Percentiles rank a stretch among this genome's conserved stretches.
phyloP scores from a whole-genome alignment of 768 basidiomycete genomes.

The Porphyrellus cyaneotinctus region DNA sequence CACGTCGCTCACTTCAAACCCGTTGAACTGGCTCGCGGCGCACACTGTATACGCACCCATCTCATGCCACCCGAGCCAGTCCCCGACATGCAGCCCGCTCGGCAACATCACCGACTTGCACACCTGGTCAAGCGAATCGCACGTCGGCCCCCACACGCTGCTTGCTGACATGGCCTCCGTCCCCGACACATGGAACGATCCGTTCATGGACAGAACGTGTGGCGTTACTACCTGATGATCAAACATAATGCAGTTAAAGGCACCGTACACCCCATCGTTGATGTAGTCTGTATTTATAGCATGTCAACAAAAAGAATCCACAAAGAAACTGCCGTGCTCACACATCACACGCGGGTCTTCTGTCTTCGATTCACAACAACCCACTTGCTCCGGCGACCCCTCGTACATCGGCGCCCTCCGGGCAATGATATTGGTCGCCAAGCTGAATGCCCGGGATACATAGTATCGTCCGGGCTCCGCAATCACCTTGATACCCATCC shows the following conservation, averaged over 20 bases:
- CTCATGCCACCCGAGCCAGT: conserved; percentile 96
- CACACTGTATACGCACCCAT: conserved; percentile 99
- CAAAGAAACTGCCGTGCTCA: conserved; percentile 43
- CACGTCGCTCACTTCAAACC: conserved; percentile 77
- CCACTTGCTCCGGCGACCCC: conserved; percentile 20
- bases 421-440: conserved; percentile 93
- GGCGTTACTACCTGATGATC: conserved; percentile 94
- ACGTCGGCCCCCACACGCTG: conserved; percentile 98
- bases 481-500: conserved; percentile 68
- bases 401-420: conserved; percentile 58
- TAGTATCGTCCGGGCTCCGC: conserved; percentile 96
- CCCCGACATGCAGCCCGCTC: conserved; percentile 74
- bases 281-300: conserved; percentile 73
- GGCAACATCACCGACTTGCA: conserved; percentile 61
- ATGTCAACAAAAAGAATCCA: neutral
- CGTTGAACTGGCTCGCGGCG: conserved; percentile 94
- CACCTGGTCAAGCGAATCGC: conserved; percentile 96
- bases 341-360: conserved; percentile 77
- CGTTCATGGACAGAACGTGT: conserved; percentile 65
- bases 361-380: conserved; percentile 18
- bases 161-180: conserved; percentile 45
- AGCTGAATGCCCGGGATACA: conserved; percentile 86
- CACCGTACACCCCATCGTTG: conserved; percentile 98
- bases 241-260: conserved; percentile 95
- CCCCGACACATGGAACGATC: conserved; percentile 46